These are phyloP conservation scores for Babesia caballi DNA, from an alignment of 169 alveolate species.

Conservation along the genomic window DNA sequence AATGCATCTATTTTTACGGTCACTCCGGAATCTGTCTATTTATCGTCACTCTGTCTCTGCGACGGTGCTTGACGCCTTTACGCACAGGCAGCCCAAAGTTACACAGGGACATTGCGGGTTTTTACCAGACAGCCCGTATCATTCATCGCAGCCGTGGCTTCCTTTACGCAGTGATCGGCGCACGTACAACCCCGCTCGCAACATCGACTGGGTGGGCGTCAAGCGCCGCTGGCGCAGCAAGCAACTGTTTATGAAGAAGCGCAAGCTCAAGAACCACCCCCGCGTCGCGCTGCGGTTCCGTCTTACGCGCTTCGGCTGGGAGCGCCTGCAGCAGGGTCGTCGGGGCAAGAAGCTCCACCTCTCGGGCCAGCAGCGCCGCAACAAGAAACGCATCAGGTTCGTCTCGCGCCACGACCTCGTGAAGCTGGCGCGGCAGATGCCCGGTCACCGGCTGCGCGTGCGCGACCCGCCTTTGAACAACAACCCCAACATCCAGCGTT, in stretches of 20 bases:
- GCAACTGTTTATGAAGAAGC: constrained; percentile 65
- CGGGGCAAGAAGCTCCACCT: constrained; percentile 64
- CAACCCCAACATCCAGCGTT: constrained; percentile 71
- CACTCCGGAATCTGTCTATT: not conserved
- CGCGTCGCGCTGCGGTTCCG: constrained; percentile 74
- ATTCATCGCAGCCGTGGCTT: not conserved
- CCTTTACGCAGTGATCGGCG: not conserved
- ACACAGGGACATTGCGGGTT: not conserved
- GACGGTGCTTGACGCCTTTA: not conserved
- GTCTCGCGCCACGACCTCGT: constrained; percentile 72
- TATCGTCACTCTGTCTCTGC: not conserved
- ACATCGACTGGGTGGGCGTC: constrained; percentile 69
- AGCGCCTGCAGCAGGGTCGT: constrained; percentile 70
- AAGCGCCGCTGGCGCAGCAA: constrained; percentile 64
- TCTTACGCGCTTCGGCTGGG: constrained; percentile 78
- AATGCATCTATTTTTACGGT: not conserved
- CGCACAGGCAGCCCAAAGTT: not conserved
- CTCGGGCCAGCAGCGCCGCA: constrained; percentile 59
- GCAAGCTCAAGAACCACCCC: constrained; percentile 72
- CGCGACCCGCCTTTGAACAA: constrained; percentile 74
- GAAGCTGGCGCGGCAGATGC: constrained; percentile 72
- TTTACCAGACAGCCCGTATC: not conserved
- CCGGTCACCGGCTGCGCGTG: constrained; percentile 66
- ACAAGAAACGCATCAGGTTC: constrained; percentile 71
- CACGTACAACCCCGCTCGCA: constrained; percentile 34